Evolutionary conservation across 148 eudicot genomes (phyloP), one percentile per base, ranked within the genome.

Genomic region (Limonium bicolor): DNA sequence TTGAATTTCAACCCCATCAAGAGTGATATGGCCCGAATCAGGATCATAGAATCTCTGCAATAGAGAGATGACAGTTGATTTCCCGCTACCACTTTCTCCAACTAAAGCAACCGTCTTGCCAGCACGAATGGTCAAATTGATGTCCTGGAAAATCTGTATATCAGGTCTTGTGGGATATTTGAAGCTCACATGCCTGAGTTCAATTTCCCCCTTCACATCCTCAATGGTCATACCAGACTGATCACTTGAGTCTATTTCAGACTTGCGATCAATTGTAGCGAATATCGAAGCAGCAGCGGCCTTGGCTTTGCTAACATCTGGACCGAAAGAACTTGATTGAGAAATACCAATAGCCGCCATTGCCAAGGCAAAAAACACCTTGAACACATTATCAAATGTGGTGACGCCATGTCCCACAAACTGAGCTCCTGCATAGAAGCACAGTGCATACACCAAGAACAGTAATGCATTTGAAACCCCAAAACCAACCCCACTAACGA

Each of bases 21-120:
- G 57, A 0, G 69, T 63, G 27, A 82, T 78, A 18, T 12, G 34
- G 16, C 93, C 93, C 0, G 79, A 69, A 60, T 71, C 72, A 10
- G 79, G 79, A 50, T 82, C 72, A 37, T 82, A 82, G 36, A 74
- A 82, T 51, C 93, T 71, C 54, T 82, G 86, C 36, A 82, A 29
- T 15, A 82, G 56, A 14, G 86, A 73, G 19, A 82, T 67, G 27
- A 77, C 86, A 16, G 86, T 77, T 46, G 93, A 82, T 67, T 82
- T 82, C 34, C 86, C 86, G n/a, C 93, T 65, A 29, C 93, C 93
- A 55, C 93, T 82, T 52, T 82, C 93, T 39, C 93, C 93, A 36
- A 82, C 93, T 6, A 82, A 50, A 46, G 86, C 93, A 30, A 82
- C 74, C 1, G 76, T 64, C 86, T 77, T 64, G 42, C 93, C 86